These are phyloP conservation scores for Clavispora vitiphila DNA, from an alignment of 805 yeast genomes.

Conservation along the genomic window DNA sequence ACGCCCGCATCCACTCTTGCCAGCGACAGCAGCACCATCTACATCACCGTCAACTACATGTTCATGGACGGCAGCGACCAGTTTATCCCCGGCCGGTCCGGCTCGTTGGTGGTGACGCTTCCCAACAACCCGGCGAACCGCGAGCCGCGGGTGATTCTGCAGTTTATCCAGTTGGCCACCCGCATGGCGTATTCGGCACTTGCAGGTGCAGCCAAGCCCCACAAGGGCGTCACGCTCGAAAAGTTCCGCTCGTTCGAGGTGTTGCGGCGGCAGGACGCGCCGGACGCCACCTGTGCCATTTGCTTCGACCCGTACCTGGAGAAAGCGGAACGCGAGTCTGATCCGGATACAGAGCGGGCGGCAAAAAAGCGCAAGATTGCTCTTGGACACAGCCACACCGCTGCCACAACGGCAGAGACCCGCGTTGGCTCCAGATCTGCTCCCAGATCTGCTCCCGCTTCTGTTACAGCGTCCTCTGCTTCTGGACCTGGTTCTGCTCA, in stretches of 20 bases:
- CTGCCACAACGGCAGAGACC: neutral
- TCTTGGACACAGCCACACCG: conserved; percentile 4
- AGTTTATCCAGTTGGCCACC: conserved; percentile 61
- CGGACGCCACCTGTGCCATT: conserved; percentile 48
- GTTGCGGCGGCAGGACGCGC: conserved; percentile 17
- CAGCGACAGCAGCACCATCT: conserved; percentile 25
- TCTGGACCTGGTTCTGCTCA: too few species aligned
- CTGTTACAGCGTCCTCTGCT: too few species aligned
- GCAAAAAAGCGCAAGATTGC: conserved; percentile 12
- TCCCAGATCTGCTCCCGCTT: neutral
- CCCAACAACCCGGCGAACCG: conserved; percentile 61
- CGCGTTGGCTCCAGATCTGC: neutral
- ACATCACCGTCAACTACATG: conserved; percentile 41
- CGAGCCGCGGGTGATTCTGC: conserved; percentile 56
- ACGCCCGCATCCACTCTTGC: conserved; percentile 1
- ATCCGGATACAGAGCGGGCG: neutral
- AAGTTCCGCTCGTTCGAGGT: conserved; percentile 49
- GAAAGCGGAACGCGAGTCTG: neutral
- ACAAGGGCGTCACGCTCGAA: conserved; percentile 49
- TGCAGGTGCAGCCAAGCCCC: conserved; percentile 42
- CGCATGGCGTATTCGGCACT: conserved; percentile 64
- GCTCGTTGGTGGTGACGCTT: conserved; percentile 57
- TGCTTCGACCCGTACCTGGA: conserved; percentile 50
- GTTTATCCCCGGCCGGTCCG: conserved; percentile 40
- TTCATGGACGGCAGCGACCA: conserved; percentile 34